Base-by-base conservation (phyloP, 2,329 filamentous ascomycete species). In the Fusarium denticulatum region DNA sequence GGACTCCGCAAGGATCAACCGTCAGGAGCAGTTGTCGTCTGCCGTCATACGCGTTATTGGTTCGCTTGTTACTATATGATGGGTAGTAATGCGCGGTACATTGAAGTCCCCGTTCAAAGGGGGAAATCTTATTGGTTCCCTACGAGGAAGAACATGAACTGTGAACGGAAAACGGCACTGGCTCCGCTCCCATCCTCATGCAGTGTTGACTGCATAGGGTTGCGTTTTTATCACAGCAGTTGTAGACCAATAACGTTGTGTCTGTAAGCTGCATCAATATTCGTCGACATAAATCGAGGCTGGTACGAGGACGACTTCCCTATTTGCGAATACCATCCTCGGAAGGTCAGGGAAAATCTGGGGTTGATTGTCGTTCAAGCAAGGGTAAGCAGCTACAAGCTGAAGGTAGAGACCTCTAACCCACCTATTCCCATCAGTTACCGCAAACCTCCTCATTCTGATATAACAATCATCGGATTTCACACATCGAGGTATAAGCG, bases 151-250 rank as follows among this genome's bases (percentile, higher is more conserved):
- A 53, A 26, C 9, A 5, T 16, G 13, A 18, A 28, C 7, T 4
- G 24, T 28, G 36, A 28, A 55, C 50, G 24, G 24, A 40, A 40
- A 30, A 22, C 36, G 26, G 50, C 24, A 30, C 24, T 16, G 20
- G 15, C 0, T n/a, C 9, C 7, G 14, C 20, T 10, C 8, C 2
- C 4, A 6, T 26, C 24, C 5, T 39, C 2, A 15, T 39, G 15
- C 1, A 39, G 10, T 7, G 18, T 3, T 16, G 34, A 9, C 5
- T 7, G n/a, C 13, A 3, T 28, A n/a, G 24, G 24, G 50, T n/a
- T 28, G 36, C 11, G 7, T 10, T 2, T n/a, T 3, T 55, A 36
- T 3, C 4, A 6, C 1, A 2, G 7, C 2, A 18, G 14, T 5
- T 28, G 15, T 22, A 10, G 4, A 37, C 4, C 13, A 7, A 24